Percentiles rank a stretch among this genome's conserved stretches.
Conservation (phyloP, 108 stramenopile genomes). For the Hondaea fermentalgiana region DNA sequence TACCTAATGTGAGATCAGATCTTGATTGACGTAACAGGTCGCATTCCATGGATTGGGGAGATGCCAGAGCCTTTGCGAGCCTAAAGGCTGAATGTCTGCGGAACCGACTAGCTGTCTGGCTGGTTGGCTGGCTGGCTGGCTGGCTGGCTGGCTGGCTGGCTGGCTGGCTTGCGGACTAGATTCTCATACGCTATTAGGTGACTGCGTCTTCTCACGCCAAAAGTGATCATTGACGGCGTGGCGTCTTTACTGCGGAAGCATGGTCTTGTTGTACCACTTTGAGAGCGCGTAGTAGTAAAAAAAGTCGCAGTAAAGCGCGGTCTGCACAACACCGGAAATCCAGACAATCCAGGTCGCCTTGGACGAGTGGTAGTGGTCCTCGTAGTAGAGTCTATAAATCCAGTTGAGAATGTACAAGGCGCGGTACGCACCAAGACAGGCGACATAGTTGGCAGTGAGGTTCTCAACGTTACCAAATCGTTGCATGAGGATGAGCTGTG, state of each 20-base stretch:
- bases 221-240: too few relatives aligned
- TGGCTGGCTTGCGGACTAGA: too few relatives aligned
- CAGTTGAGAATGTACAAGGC: conserved; percentile 98
- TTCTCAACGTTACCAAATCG: conserved; percentile 93
- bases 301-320: conserved; percentile 93
- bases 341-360: conserved; percentile 71
- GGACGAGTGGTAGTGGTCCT: conserved; percentile 65
- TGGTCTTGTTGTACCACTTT: conserved; percentile 16
- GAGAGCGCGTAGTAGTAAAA: conserved; percentile 81
- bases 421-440: conserved; percentile 91
- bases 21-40: too few relatives aligned
- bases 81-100: too few relatives aligned
- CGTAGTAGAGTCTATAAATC: conserved; percentile 80
- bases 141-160: too few relatives aligned
- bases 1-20: too few relatives aligned
- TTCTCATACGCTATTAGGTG: too few relatives aligned
- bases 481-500: conserved; percentile 92
- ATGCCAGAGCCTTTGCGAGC: too few relatives aligned
- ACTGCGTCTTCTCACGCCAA: too few relatives aligned
- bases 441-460: conserved; percentile 93
- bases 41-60: too few relatives aligned
- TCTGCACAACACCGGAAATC: conserved; percentile 85
- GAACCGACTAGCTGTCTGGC: too few relatives aligned
- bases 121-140: too few relatives aligned
- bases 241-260: background rate